Evolutionary conservation across 2,329 filamentous ascomycete genomes (phyloP).

Genomic region (Phyllosticta citribraziliensis): DNA sequence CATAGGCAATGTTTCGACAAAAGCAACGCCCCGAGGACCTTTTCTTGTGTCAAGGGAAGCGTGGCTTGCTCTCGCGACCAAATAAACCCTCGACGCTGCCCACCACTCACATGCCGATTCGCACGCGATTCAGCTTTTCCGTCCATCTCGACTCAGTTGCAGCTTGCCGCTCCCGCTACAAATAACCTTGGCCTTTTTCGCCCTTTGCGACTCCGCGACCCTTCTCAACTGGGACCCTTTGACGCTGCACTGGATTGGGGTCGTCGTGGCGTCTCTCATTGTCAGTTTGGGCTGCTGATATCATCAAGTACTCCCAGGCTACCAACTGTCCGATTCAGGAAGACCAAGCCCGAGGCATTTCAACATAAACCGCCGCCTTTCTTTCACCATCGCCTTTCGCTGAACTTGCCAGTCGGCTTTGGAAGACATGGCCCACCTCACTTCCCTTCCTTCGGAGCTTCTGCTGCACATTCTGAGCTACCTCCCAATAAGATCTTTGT

Average conservation of each 20-base stretch:
- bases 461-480: constrained; percentile 22
- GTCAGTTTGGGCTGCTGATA: neutral
- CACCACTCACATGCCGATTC: neutral
- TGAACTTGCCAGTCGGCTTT: neutral
- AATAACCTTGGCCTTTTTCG: neutral
- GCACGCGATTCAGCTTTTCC: neutral
- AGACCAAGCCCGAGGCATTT: neutral
- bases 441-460: constrained; percentile 24
- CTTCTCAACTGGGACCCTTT: neutral
- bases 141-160: neutral
- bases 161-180: neutral
- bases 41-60: neutral
- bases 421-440: constrained; percentile 3
- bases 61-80: neutral
- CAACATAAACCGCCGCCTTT: neutral
- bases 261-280: neutral
- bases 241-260: neutral
- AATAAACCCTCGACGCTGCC: neutral
- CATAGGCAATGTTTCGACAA: constrained; percentile 9
- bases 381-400: neutral
- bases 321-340: neutral
- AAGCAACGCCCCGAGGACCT: constrained; percentile 5
- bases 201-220: neutral
- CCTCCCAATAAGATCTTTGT: constrained; percentile 22
- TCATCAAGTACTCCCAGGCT: neutral